phyloP scores from a whole-genome alignment of 1,139 yeast genomes.

The Hemisphaericaspora xylofermentans region DNA sequence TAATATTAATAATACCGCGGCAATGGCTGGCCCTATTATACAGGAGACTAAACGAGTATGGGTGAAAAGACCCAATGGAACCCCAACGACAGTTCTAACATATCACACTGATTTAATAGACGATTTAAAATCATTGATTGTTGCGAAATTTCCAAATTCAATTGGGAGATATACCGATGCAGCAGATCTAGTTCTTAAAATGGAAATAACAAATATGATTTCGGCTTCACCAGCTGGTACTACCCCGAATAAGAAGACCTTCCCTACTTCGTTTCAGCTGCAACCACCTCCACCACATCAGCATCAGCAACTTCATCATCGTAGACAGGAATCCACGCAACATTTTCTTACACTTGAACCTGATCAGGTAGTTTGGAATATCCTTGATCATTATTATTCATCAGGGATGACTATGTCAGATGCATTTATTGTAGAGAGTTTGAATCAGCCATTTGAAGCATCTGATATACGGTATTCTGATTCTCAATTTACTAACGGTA shows the following conservation, averaged over 20 bases:
- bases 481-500: neutral
- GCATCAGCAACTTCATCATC: slow-evolving; percentile 2
- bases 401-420: slow-evolving; percentile 68
- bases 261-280: neutral
- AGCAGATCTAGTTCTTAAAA: slow-evolving; percentile 56
- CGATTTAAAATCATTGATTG: slow-evolving; percentile 63
- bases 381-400: slow-evolving; percentile 63
- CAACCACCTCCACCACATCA: slow-evolving; percentile 6
- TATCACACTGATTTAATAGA: slow-evolving; percentile 61
- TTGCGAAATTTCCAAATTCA: slow-evolving; percentile 67
- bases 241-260: neutral
- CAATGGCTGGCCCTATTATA: neutral
- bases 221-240: slow-evolving; percentile 7
- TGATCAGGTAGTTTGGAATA: slow-evolving; percentile 59
- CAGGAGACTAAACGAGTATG: slow-evolving; percentile 48
- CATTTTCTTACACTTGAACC: slow-evolving; percentile 50
- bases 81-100: slow-evolving; percentile 67
- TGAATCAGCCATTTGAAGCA: neutral
- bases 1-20: neutral
- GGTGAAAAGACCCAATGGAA: slow-evolving; percentile 58
- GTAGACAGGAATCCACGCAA: slow-evolving; percentile 5
- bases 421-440: slow-evolving; percentile 57
- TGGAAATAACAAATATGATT: slow-evolving; percentile 24
- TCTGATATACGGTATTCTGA: slow-evolving; percentile 1
- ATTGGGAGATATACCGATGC: slow-evolving; percentile 66